Base-by-base conservation (phyloP, 345 rosid species). In the Hibiscus tridactylites region DNA sequence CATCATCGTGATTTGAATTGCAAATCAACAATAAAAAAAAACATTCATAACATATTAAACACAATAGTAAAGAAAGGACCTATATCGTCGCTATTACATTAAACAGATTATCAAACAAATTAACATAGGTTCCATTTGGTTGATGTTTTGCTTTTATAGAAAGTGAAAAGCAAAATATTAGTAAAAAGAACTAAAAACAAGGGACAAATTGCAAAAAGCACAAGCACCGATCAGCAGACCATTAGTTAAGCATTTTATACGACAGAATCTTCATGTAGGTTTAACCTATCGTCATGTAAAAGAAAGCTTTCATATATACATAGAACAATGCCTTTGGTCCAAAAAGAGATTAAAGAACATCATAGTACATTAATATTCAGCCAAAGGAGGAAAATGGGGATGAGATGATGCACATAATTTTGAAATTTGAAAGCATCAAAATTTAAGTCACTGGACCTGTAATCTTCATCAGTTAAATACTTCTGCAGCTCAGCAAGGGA, bases 381-480 rank as follows among this genome's bases (percentile, higher is more conserved):
- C 3, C 17, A 19, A 2, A 16, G 65, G 9, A 12, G 13, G 37
- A 56, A 52, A 24, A 15, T 3, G 52, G 70, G 61, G n/a, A 37
- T 53, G 39, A 21, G 10, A 66, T 0, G 47, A 52, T 39, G 59
- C 47, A 29, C 39, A 77, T 28, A 49, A 26, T 42, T 58, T n/a
- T 35, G 62, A 35, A 24, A 33, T 39, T 26, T 8, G 44, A 12
- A 63, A 73, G 49, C 50, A 59, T 64, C 10, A 35, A 37, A 70
- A 46, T 42, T 28, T 42, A 79, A 69, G 62, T 56, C 61, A 70
- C 24, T n/a, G 37, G 49, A 95, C 96, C 97, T 89, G 87, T 83
- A 92, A 69, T 95, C 97, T 78, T 92, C 96, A 70, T 89, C 95
- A 0, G 88, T 84, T 56, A 88, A 81, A 80, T 85, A 85, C 87